phyloP scores from a whole-genome alignment of 129 eudicot genomes.

The Gnaphalium uliginosum region DNA sequence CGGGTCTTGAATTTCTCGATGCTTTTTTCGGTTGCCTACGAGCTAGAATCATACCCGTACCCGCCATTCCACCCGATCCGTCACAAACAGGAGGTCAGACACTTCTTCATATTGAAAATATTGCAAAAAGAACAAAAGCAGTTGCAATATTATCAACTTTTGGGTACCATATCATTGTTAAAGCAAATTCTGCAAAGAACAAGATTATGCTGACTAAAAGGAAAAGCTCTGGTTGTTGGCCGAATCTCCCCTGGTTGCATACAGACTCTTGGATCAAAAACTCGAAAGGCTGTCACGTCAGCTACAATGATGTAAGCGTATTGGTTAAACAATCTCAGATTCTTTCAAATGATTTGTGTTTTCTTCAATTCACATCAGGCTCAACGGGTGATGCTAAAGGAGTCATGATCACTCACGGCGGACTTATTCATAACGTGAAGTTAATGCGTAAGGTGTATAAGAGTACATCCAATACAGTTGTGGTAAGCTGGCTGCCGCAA shows the following conservation, averaged over 20 bases:
- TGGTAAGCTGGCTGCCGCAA: conserved; percentile 53
- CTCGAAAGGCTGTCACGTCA: conserved; percentile 19
- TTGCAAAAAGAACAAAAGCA: conserved; percentile 43
- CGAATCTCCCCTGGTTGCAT: conserved; percentile 49
- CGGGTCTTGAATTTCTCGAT: conserved; percentile 50
- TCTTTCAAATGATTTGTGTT: conserved; percentile 39
- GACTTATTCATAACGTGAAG: conserved; percentile 48
- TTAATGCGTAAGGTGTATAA: conserved; percentile 49
- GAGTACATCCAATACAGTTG: conserved; percentile 42
- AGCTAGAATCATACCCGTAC: conserved; percentile 50
- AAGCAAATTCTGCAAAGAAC: conserved; percentile 42
- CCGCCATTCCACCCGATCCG: conserved; percentile 56
- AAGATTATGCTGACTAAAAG: conserved; percentile 36
- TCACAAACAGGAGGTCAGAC: conserved; percentile 45
- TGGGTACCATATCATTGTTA: conserved; percentile 40
- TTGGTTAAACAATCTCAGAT: conserved; percentile 25
- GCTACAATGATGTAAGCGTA: conserved; percentile 16
- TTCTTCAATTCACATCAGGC: conserved; percentile 56
- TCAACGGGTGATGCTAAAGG: conserved; percentile 60
- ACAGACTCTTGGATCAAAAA: conserved; percentile 52
- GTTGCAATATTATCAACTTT: conserved; percentile 48
- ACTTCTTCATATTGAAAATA: conserved; percentile 48
- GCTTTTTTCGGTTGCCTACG: conserved; percentile 48
- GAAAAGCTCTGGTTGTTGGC: conserved; percentile 39
- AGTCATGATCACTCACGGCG: conserved; percentile 50